Base-by-base conservation (phyloP, 768 basidiomycete species). In the Suillus cothurnatus region DNA sequence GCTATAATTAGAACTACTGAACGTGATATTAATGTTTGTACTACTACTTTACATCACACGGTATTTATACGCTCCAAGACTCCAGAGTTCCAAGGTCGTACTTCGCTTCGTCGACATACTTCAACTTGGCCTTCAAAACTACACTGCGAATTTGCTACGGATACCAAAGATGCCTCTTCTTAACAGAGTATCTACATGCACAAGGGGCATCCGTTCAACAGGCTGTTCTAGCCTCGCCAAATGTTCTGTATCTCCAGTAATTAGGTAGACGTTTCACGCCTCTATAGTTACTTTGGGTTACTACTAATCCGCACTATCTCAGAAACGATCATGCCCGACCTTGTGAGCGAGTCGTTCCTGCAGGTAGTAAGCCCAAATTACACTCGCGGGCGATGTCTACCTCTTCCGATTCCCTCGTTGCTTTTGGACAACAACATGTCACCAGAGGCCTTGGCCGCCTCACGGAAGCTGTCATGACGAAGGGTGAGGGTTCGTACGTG, bases 401-500 rank as follows among this genome's bases (percentile, higher is more conserved):
- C 59, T 68, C 69, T 36, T 65, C 70, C 43, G 68, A 71, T 21
- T 39, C 66, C 36, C 58, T 78, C 26, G 75, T 76, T n/a, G 62
- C 39, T 31, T 78, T 83, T 65, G 82, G 82, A 55, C 74, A 80
- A 68, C 73, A 77, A 61, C 81, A 84, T 71, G 82, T 84, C 66
- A 81, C 82, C 12, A 77, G 77, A 59, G 82, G 82, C n/a, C 72
- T 83, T 26, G 78, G 74, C 11, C 73, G 82, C 28, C 66, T 78
- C 19, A 78, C 80, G 3, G 77, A 82, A 61, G 91, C 86, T 0
- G 78, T 92, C 59, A 86, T 92, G 79, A 76, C 79, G 41, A 88
- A 85, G 69, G 90, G 88, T 50, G 81, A 86, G 69, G 93, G 94
- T 17, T 88, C 91, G 1, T 92, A 91, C 69, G 85, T 94, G 62